Base-by-base conservation (phyloP, 148 eudicot species). In the Heliosperma pusillum region DNA sequence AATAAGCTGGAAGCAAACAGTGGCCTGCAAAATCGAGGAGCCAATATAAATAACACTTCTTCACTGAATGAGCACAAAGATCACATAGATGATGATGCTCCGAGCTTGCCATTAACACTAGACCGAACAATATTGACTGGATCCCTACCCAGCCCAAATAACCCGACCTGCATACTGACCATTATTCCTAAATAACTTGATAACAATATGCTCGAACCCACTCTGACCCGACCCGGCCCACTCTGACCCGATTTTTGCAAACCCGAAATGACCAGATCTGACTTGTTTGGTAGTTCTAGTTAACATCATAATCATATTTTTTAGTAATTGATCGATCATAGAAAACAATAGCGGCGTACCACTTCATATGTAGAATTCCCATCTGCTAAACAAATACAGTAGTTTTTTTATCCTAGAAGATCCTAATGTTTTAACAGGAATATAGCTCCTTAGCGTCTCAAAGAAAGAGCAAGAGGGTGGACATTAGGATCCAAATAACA, bases 1-100 rank as follows among this genome's bases (percentile, higher is more conserved):
- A 92, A 80, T 74, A 90, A 83, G 81, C 96, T 88, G 82, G 82
- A 75, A 42, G 93, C 90, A 78, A 85, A 90, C 16, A 92, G 86
- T 21, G 97, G 90, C 97, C 97, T 92, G 96, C 85, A 81, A 80
- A 44, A 73, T 26, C 16, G 70, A 76, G 58, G 40, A 36, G 27
- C n/a, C 47, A 69, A 60, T 27, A 69, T 40, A 65, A 65, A 71
- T 26, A 30, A 50, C 50, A 61, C 27, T 16, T 81, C 58, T 1
- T 25, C 27, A 10, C 62, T 9, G 24, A 65, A 72, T 67, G 26
- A 79, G 58, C 58, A 55, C 24, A 17, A 69, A 55, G 60, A 66
- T 59, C 13, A 57, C 63, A 64, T 42, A 40, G 9, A 55, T 33
- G 19, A 11, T 53, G 53, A 5, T 66, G 69, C 6, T n/a, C 10